Conservation (phyloP, 2,329 filamentous ascomycete genomes). For the Huntiella moniliformis region DNA sequence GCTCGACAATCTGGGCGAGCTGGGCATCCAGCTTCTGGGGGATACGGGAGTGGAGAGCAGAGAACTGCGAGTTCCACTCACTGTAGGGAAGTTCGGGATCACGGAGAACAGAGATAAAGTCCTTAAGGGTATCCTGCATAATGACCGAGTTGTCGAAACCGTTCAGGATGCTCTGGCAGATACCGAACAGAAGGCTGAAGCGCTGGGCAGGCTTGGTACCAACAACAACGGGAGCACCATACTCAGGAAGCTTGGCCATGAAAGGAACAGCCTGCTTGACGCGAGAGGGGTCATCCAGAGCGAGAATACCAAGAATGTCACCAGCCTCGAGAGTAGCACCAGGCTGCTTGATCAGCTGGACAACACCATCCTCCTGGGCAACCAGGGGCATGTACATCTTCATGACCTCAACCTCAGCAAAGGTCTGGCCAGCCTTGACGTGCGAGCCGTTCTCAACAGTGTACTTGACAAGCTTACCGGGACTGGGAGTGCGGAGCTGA, state of each 20-base stretch:
- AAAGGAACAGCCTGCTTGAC: constrained; percentile 95
- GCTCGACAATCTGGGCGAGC: constrained; percentile 72
- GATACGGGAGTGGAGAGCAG: constrained; percentile 92
- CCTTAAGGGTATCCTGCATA: constrained; percentile 71
- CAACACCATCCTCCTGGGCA: constrained; percentile 83
- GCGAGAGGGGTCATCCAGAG: constrained; percentile 83
- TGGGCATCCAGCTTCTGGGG: constrained; percentile 75
- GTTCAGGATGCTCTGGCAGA: constrained; percentile 70
- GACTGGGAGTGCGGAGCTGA: constrained; percentile 82
- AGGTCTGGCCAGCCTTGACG: constrained; percentile 77
- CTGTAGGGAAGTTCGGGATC: constrained; percentile 84
- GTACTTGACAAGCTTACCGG: constrained; percentile 96
- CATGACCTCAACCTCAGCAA: constrained; percentile 98
- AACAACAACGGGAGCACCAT: constrained; percentile 70
- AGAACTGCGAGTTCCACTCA: constrained; percentile 91
- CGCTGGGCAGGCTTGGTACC: constrained; percentile 84
- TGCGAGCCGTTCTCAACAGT: constrained; percentile 90
- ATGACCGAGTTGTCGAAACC: constrained; percentile 97
- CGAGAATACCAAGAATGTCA: constrained; percentile 93
- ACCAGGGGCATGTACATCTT: constrained; percentile 99
- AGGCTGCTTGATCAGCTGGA: constrained; percentile 97
- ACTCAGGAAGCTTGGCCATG: constrained; percentile 70
- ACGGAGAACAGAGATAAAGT: constrained; percentile 76
- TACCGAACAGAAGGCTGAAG: constrained; percentile 58
- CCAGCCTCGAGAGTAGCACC: constrained; percentile 94